These are phyloP conservation scores for Fraxinus pennsylvanica DNA, from an alignment of 257 asterid species.

Conservation along the genomic window DNA sequence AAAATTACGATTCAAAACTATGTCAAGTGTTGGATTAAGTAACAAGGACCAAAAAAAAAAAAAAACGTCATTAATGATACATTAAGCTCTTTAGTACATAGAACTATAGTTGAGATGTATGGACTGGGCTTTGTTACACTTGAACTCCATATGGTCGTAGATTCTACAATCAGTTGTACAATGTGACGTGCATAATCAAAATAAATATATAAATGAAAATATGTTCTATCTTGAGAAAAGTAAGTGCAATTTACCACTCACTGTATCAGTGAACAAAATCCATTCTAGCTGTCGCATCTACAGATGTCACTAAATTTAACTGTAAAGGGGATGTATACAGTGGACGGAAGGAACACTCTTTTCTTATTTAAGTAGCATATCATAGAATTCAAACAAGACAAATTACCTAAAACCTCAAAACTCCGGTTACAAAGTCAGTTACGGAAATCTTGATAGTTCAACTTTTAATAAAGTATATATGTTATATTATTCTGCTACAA, in stretches of 20 bases:
- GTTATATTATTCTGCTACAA: not conserved
- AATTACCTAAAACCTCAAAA: not conserved
- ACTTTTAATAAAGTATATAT: not conserved
- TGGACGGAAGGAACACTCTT: not conserved
- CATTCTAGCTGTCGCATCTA: not conserved
- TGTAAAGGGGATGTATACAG: not conserved
- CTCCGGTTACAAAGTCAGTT: not conserved
- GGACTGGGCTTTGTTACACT: not conserved
- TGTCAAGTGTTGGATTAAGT: not conserved
- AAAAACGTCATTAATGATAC: not conserved
- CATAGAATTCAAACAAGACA: not conserved
- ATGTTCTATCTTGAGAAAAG: not conserved
- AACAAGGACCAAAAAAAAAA: not conserved
- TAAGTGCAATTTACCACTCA: not conserved
- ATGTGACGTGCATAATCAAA: not conserved
- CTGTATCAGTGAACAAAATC: not conserved
- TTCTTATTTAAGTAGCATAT: not conserved
- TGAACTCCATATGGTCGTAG: not conserved
- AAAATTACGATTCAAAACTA: not conserved
- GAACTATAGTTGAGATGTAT: not conserved
- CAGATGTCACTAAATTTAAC: not conserved
- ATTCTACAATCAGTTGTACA: not conserved
- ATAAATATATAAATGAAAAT: no score
- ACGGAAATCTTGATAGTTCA: not conserved
- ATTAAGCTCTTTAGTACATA: not conserved